phyloP scores from a whole-genome alignment of 306 rosid species.

The Boehmeria nivea region DNA sequence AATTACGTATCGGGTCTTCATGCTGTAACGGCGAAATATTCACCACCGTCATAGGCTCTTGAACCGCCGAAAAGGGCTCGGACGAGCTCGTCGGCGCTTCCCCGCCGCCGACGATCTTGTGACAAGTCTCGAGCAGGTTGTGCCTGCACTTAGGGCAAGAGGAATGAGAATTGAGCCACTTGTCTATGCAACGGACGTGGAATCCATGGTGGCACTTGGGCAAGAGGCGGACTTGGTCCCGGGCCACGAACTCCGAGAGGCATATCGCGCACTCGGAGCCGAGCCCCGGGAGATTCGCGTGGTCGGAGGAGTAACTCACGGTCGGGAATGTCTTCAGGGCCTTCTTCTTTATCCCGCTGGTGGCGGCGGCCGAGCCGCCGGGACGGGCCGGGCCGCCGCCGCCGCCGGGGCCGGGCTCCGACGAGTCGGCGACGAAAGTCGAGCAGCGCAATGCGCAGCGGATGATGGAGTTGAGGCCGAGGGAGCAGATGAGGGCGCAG shows the following conservation, averaged over 20 bases:
- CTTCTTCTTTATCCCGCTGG: slow-evolving; percentile 65
- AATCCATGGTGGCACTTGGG: slow-evolving; percentile 88
- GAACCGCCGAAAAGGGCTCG: slow-evolving; percentile 7
- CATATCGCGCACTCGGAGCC: slow-evolving; percentile 79
- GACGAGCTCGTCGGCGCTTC: slow-evolving; percentile 27
- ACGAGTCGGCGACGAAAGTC: slow-evolving; percentile 22
- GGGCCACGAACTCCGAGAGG: slow-evolving; percentile 51
- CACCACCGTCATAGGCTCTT: slow-evolving; percentile 14
- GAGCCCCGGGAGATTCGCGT: slow-evolving; percentile 42
- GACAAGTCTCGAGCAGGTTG: slow-evolving; percentile 66
- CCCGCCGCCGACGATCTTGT: slow-evolving; percentile 55
- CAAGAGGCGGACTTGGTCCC: slow-evolving; percentile 61
- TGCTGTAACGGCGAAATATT: slow-evolving; percentile 40
- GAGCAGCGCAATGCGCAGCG: slow-evolving; percentile 77
- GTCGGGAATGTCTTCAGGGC: slow-evolving; percentile 66
- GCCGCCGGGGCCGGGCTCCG: background rate
- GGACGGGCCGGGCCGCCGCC: background rate
- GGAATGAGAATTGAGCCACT: slow-evolving; percentile 78
- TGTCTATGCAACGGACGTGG: slow-evolving; percentile 79
- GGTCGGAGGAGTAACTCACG: slow-evolving; percentile 32
- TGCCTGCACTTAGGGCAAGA: slow-evolving; percentile 95
- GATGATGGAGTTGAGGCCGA: slow-evolving; percentile 75
- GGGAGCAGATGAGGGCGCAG: slow-evolving; percentile 78
- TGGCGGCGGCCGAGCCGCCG: slow-evolving; percentile 24
- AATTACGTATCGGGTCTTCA: slow-evolving; percentile 48